Evolutionary conservation across 768 basidiomycete species (phyloP).

Genomic region (Suillus tomentosus): DNA sequence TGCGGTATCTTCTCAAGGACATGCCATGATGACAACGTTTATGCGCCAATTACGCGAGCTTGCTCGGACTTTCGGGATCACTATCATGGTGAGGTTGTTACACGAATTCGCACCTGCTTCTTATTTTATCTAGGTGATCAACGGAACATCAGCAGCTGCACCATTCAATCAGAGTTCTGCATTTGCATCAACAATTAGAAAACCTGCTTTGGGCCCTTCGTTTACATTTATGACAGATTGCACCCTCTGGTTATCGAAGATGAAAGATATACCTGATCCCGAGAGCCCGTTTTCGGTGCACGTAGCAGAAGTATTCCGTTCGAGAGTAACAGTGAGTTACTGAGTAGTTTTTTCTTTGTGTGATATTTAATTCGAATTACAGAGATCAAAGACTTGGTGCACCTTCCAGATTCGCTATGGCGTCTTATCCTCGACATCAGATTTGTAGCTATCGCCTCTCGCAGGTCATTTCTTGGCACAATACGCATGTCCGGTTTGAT

Average conservation of each 20-base stretch:
- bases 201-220: conserved; percentile 76
- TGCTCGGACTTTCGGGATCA: conserved; percentile 44
- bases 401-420: conserved; percentile 41
- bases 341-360: conserved; percentile 18
- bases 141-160: conserved; percentile 46
- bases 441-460: not conserved
- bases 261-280: conserved; percentile 12
- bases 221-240: conserved; percentile 74
- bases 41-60: conserved; percentile 63
- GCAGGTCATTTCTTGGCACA: not conserved
- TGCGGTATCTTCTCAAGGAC: conserved; percentile 70
- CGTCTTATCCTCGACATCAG: conserved; percentile 19
- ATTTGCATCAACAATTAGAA: conserved; percentile 44
- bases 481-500: not conserved
- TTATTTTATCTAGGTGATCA: conserved; percentile 52
- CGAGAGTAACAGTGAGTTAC: conserved; percentile 41
- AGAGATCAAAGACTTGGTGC: conserved; percentile 44
- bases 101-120: not conserved
- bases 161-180: conserved; percentile 36
- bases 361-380: conserved; percentile 9
- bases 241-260: conserved; percentile 65
- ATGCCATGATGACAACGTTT: conserved; percentile 70
- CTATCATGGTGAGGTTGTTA: conserved; percentile 52
- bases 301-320: conserved; percentile 44
- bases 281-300: conserved; percentile 30